These are phyloP conservation scores for Pichia occidentalis DNA, from an alignment of 805 yeast genomes.

Conservation along the genomic window DNA sequence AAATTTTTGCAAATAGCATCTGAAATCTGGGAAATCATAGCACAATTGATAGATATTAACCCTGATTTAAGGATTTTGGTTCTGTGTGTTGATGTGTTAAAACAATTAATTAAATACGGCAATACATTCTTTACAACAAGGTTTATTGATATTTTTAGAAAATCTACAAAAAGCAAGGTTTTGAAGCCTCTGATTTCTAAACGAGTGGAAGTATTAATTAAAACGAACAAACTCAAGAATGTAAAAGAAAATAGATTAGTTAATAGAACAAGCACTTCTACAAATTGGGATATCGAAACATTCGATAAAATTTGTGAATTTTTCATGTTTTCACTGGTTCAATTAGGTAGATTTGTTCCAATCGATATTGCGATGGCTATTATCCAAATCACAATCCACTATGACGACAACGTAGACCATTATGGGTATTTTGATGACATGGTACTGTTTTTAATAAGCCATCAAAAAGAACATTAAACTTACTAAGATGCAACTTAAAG, in stretches of 20 bases:
- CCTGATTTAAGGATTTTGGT: constrained; percentile 28
- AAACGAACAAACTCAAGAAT: not conserved
- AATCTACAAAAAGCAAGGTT: constrained; percentile 6
- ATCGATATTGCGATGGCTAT: constrained; percentile 34
- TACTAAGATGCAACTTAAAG: too few relatives aligned
- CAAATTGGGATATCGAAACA: constrained; percentile 23
- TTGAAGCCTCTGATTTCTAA: constrained; percentile 15
- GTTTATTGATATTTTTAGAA: constrained; percentile 37
- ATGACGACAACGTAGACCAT: constrained; percentile 15
- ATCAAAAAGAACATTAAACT: not conserved
- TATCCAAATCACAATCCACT: constrained; percentile 27
- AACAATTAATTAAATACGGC: constrained; percentile 28
- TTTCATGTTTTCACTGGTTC: constrained; percentile 32
- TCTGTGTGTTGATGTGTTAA: constrained; percentile 25
- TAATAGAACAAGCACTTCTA: constrained; percentile 24
- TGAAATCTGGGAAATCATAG: constrained; percentile 45
- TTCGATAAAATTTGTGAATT: constrained; percentile 26
- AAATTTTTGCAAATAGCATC: constrained; percentile 45
- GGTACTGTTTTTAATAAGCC: constrained; percentile 4
- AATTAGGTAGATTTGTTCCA: constrained; percentile 37
- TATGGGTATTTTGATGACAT: constrained; percentile 29
- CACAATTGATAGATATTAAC: constrained; percentile 16
- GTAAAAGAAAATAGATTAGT: constrained; percentile 1
- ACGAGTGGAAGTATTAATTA: constrained; percentile 2
- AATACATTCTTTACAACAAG: constrained; percentile 43